Evolutionary conservation across 2,329 filamentous ascomycete species (phyloP).

Genomic region (Colletotrichum cuscutae): DNA sequence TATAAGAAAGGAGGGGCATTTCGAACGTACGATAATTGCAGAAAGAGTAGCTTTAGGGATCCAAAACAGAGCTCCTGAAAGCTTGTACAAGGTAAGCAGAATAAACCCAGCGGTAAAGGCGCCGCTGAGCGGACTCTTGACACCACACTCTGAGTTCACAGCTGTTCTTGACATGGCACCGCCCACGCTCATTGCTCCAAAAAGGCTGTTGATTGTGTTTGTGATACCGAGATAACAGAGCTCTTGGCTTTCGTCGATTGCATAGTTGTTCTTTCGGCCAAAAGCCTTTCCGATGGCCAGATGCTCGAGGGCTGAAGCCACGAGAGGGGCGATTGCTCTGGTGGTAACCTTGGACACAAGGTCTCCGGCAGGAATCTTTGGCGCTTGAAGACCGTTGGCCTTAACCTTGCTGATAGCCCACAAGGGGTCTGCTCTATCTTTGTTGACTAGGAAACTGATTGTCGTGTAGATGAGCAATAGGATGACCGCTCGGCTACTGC

Average conservation of each 20-base stretch:
- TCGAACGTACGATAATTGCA: conserved; percentile 64
- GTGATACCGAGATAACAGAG: conserved; percentile 70
- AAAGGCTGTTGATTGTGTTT: conserved; percentile 73
- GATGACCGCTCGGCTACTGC: conserved; percentile 69
- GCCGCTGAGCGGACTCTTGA: conserved; percentile 70
- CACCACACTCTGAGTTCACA: conserved; percentile 72
- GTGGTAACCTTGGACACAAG: conserved; percentile 65
- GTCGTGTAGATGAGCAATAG: conserved; percentile 71
- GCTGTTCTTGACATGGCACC: conserved; percentile 76
- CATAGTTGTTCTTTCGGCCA: conserved; percentile 69
- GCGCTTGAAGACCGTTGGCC: conserved; percentile 63
- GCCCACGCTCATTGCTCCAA: conserved; percentile 71
- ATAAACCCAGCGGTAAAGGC: conserved; percentile 70
- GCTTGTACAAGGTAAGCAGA: conserved; percentile 69
- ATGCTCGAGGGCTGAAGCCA: conserved; percentile 71
- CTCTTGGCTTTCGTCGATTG: conserved; percentile 72
- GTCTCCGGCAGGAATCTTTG: conserved; percentile 56
- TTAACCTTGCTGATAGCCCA: conserved; percentile 69
- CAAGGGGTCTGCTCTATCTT: conserved; percentile 58
- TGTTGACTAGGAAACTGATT: conserved; percentile 72
- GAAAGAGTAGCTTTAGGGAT: conserved; percentile 74
- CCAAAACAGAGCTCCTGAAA: conserved; percentile 71
- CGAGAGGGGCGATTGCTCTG: conserved; percentile 68
- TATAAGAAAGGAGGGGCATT: background rate
- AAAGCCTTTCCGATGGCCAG: conserved; percentile 73